These are phyloP conservation scores for Saccharomycopsis fibuligera DNA, from an alignment of 805 yeast species.

Conservation along the genomic window DNA sequence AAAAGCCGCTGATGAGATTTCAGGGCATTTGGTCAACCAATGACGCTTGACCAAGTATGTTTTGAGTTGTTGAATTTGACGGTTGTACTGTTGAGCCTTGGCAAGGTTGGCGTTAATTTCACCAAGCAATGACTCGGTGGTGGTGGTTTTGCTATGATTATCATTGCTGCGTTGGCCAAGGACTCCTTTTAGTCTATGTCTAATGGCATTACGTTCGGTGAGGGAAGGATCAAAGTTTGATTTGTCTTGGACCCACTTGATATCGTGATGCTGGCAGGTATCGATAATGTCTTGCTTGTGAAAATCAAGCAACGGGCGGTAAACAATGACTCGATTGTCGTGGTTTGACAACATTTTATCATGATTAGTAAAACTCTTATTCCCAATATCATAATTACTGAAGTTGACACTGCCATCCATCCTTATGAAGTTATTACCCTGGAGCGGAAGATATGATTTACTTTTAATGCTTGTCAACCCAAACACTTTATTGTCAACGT, in stretches of 20 bases:
- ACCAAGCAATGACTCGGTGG: not conserved
- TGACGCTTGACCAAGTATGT: not conserved
- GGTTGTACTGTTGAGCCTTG: not conserved
- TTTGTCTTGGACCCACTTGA: conserved; percentile 37
- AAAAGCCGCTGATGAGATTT: conserved; percentile 3
- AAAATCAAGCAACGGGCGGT: conserved; percentile 33
- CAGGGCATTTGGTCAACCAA: not conserved
- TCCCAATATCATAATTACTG: not conserved
- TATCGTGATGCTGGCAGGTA: conserved; percentile 26
- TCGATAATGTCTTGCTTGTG: conserved; percentile 28
- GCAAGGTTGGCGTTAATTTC: not conserved
- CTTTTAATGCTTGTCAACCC: not conserved
- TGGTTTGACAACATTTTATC: not conserved
- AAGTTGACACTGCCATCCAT: not conserved
- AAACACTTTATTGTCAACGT: conserved; percentile 27
- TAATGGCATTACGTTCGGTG: conserved; percentile 32
- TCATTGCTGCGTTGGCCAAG: not conserved
- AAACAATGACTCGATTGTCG: conserved; percentile 14
- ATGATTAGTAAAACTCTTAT: not conserved
- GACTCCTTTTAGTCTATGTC: not conserved
- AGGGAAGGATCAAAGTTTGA: conserved; percentile 33
- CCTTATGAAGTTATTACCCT: too few relatives aligned
- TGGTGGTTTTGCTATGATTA: not conserved
- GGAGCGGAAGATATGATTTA: not conserved
- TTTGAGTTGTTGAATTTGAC: not conserved